Percentiles rank a stretch among this genome's conserved stretches.
Evolutionary conservation across 225 moss, liverwort and hornwort species (phyloP).

Genomic region (Physcomitrium patens): DNA sequence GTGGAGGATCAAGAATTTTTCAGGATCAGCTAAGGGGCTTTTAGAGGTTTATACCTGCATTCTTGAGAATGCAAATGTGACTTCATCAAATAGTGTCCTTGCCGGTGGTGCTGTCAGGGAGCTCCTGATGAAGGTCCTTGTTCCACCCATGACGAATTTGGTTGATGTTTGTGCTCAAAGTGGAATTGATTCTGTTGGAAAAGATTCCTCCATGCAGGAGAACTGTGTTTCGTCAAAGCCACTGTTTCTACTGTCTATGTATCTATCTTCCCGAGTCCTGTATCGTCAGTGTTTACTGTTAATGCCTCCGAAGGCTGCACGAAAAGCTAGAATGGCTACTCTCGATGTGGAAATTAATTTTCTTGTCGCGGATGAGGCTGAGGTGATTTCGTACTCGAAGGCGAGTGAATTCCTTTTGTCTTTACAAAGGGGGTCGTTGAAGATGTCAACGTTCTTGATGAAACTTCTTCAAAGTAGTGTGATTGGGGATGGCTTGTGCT

Average conservation of each 20-base stretch:
- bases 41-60: constrained; percentile 69
- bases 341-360: constrained; percentile 59
- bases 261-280: constrained; percentile 54
- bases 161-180: constrained; percentile 55
- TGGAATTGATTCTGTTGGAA: constrained; percentile 30
- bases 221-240: constrained; percentile 25
- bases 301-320: constrained; percentile 91
- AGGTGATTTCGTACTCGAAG: constrained; percentile 46
- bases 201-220: constrained; percentile 26
- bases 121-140: constrained; percentile 63
- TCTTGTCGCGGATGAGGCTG: constrained; percentile 43
- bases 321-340: constrained; percentile 60
- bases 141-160: constrained; percentile 53
- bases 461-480: constrained; percentile 45
- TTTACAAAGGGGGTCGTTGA: constrained; percentile 61
- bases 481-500: constrained; percentile 25
- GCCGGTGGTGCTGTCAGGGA: constrained; percentile 64
- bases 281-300: constrained; percentile 75
- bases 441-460: constrained; percentile 68
- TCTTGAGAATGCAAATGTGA: constrained; percentile 75
- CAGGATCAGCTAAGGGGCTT: constrained; percentile 56
- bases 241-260: constrained; percentile 66
- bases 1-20: constrained; percentile 16
- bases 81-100: constrained; percentile 66
- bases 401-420: constrained; percentile 58